Evolutionary conservation across 169 alveolate genomes (phyloP).

Genomic region (Eimeria praecox): DNA sequence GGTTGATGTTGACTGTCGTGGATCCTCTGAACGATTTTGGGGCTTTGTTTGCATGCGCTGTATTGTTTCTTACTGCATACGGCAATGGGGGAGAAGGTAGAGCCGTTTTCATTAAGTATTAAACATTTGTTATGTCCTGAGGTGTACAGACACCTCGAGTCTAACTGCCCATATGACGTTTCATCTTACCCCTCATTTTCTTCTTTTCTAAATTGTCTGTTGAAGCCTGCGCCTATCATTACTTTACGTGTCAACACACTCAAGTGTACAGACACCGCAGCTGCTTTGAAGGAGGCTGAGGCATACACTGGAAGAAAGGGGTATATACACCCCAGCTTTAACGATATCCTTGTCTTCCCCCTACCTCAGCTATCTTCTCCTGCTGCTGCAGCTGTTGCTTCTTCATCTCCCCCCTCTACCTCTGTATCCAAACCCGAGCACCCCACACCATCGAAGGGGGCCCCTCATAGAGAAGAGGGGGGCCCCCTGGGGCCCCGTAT

Average conservation of each 20-base stretch:
- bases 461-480: neutral
- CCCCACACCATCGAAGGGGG: neutral
- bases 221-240: conserved; percentile 6
- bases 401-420: neutral
- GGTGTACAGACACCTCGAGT: conserved; percentile 19
- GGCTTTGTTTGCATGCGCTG: too few relatives aligned
- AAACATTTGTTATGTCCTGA: conserved; percentile 24
- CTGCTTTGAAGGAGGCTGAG: conserved; percentile 37
- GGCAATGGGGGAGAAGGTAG: neutral
- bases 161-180: neutral
- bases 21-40: too few relatives aligned
- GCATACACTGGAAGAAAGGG: conserved; percentile 4
- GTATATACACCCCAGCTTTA: conserved; percentile 31
- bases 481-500: neutral
- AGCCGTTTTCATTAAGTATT: neutral
- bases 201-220: neutral
- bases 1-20: too few relatives aligned
- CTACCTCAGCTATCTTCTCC: neutral
- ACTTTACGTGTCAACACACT: conserved; percentile 59
- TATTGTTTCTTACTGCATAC: too few relatives aligned
- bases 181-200: conserved; percentile 3
- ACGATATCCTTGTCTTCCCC: conserved; percentile 31
- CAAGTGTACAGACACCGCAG: conserved; percentile 11
- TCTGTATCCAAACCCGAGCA: neutral
- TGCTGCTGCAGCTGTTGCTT: too few relatives aligned